Evolutionary conservation across 805 yeast species (phyloP).

Genomic region (Jamesozyma hellenica): DNA sequence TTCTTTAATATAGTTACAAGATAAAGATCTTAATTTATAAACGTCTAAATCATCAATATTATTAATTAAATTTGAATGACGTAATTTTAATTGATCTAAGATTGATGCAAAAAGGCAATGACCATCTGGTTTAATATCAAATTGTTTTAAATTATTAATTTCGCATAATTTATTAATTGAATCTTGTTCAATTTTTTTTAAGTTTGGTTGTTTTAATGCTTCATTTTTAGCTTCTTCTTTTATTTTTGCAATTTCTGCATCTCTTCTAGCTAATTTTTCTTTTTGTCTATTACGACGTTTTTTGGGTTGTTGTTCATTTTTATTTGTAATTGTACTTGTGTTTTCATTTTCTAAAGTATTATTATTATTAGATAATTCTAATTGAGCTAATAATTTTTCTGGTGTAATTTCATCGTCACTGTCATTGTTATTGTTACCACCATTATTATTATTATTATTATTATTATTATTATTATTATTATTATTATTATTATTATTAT

Average conservation of each 20-base stretch:
- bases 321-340: slow-evolving; percentile 15
- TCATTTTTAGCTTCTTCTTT: slow-evolving; percentile 63
- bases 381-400: slow-evolving; percentile 52
- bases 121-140: slow-evolving; percentile 83
- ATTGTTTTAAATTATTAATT: slow-evolving; percentile 39
- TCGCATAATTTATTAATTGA: slow-evolving; percentile 47
- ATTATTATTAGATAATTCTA: slow-evolving; percentile 29
- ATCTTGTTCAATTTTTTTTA: slow-evolving; percentile 61
- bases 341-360: slow-evolving; percentile 18
- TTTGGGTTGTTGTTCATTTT: slow-evolving; percentile 21
- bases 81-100: slow-evolving; percentile 56
- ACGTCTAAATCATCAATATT: slow-evolving; percentile 13
- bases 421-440: neutral
- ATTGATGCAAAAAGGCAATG: slow-evolving; percentile 86
- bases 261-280: slow-evolving; percentile 69
- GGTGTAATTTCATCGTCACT: slow-evolving; percentile 46
- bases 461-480: slow-evolving; percentile 43
- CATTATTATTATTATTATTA: slow-evolving; percentile 7
- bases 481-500: slow-evolving; percentile 1
- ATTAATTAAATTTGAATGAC: slow-evolving; percentile 34
- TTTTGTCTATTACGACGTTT: slow-evolving; percentile 66
- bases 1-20: slow-evolving; percentile 55
- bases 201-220: slow-evolving; percentile 56
- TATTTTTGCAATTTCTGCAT: slow-evolving; percentile 54
- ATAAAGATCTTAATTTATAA: slow-evolving; percentile 46